Base-by-base conservation (phyloP, 495 filamentous ascomycete species). In the Lindgomyces ingoldianus region DNA sequence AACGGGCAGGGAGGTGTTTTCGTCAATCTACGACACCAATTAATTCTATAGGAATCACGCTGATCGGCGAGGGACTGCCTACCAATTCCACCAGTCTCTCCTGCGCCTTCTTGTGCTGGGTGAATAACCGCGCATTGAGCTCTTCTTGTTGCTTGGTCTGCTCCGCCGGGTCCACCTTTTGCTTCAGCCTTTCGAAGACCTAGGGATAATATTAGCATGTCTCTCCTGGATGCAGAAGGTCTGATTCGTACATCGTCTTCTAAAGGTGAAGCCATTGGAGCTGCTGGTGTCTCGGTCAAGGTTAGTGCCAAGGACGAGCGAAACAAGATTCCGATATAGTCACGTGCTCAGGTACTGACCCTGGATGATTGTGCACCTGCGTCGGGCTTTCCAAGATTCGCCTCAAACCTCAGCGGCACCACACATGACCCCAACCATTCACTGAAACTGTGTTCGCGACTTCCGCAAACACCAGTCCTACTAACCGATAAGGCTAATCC, bases 1-100 rank as follows among this genome's bases (percentile, higher is more conserved):
- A 50, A 91, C 87, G 16, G 82, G 92, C 68, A 89, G 80, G 64
- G 84, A 96, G 71, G 84, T 90, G 77, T 87, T 94, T 79, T 80
- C 84, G 74, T 88, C 88, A 64, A 93, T 84, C 89, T 92, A 68
- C 44, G n/a, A 44, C 1, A 4, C 29, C 11, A 1, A 19, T 67
- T 26, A 67, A 19, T 11, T 26, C 39, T 22, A 29, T 26, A 44
- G 4, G 12, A 27, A 6, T 39, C 19, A 24, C 14, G 29, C n/a
- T 1, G 25, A 4, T 22, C 6, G 14, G 12, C 3, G 8, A 46
- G 41, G 18, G 27, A 4, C 16, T 29, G 22, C 62, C 1, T 69
- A 85, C 83, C 66, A 85, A 67, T 62, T 89, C 83, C 10, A 76
- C 79, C 29, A 91, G 76, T 60, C 85, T 80, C 58, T 79, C 70